Base-by-base conservation (phyloP, 23 red algal species). In the Gracilaria vermiculophylla region DNA sequence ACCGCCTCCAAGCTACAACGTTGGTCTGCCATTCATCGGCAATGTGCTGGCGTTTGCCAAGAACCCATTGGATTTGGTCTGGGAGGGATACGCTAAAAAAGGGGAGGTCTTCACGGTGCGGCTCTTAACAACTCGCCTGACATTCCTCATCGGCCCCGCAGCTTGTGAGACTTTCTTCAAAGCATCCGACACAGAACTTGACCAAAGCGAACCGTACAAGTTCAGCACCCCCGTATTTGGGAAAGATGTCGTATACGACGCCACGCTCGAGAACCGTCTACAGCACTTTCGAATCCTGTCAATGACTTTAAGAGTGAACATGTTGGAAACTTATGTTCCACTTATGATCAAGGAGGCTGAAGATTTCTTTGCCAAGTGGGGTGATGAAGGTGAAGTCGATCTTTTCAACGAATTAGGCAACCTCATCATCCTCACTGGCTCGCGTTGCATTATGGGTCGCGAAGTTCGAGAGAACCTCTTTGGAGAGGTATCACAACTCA, bases 191-290 rank as follows among this genome's bases (percentile, higher is more conserved):
- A 88, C 88, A 28, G 93, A 99, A 87, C 84, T 99, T 53, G 97
- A 99, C 71, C 93, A 96, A 81, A 94, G 65, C 25, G 92, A 94
- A 67, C 90, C 94, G 36, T 99, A 99, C 69, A 66, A 51, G 32
- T 99, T 99, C 65, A 94, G 89, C 54, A 91, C 88, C 42, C 97
- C 97, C 6, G 91, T 99, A 20, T 99, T 99, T 87, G 97, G 97
- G 7, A 81, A 76, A n/a, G 89, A 92, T 65, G 92, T 99, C 20
- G 97, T 99, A 14, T 99, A 99, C 70, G 97, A 99, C 42, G 97
- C 97, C 27, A 86, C 85, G 34, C 81, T 99, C 41, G 77, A 89
- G 17, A 87, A 89, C 34, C 88, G 97, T 37, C 65, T 94, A 35
- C 89, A 96, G 66, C 97, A 99, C 54, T 99, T 99, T 62, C 88